Evolutionary conservation across 148 eudicot genomes (phyloP), one percentile per base, ranked within the genome.

Genomic region (Fallopia convolvulus): DNA sequence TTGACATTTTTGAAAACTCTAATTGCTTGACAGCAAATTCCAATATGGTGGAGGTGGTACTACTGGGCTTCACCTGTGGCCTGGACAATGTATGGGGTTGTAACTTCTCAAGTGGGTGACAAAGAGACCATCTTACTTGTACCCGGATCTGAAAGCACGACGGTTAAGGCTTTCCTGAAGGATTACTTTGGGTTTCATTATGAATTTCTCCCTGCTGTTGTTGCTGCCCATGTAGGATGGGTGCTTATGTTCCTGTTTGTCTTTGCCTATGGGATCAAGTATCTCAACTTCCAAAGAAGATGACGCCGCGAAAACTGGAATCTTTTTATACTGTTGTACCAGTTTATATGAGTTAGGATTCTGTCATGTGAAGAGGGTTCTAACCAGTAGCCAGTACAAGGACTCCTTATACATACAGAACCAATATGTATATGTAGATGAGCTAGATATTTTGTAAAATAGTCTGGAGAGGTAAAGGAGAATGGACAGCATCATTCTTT

Each of bases 11-110:
- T 9, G 9, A 68, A 68, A 23, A 7, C 14, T 68, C 3, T 1
- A 14, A 68, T 14, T 36, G 72, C 36, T 68, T 68, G 44, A 3
- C 88, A 92, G 97, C 84, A 79, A 84, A 87, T 92, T 36, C 97
- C 97, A 1, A 81, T 90, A 75, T 92, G 97, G 97, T 90, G 97
- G 92, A 86, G 97, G 56, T 92, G 97, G 94, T 92, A 88, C 79
- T 92, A 85, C 49, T 90, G 94, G 93, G 85, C 76, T 42, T 90
- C 93, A 1, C 97, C 94, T 0, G 78, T 89, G 18, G 80, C 91
- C 0, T 92, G 97, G 97, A 90, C 97, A 20, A 66, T 89, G 20
- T 92, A 92, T n/a, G 97, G 97, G 0, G 77, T 88, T 1, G 86
- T 90, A 70, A 78, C 86, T 2, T 90, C 94, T 15, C 97, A 90